phyloP scores from a whole-genome alignment of 768 basidiomycete genomes.

The Tulasnella sp. region DNA sequence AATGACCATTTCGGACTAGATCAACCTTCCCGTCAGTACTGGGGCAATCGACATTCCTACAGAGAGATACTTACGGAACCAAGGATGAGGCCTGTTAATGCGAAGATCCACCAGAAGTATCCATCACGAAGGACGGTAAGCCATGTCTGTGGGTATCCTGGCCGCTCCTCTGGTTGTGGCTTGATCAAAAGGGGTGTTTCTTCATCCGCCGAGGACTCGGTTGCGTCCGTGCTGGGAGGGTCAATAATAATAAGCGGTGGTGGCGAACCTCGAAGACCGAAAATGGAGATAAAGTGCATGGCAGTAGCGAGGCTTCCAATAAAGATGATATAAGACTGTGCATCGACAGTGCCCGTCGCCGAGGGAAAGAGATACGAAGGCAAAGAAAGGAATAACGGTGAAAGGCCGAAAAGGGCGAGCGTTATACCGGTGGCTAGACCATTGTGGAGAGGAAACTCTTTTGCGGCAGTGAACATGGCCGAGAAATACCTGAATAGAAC shows the following conservation, averaged over 20 bases:
- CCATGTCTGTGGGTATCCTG: constrained; percentile 30
- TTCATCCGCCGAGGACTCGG: constrained; percentile 25
- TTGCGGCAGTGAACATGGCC: constrained; percentile 73
- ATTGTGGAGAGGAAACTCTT: constrained; percentile 45
- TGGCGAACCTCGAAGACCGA: constrained; percentile 19
- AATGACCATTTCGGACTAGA: constrained; percentile 51
- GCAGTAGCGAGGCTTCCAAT: constrained; percentile 13
- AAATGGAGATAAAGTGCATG: constrained; percentile 23
- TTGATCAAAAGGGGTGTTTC: constrained; percentile 34
- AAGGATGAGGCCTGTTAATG: constrained; percentile 58
- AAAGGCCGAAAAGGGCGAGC: constrained; percentile 79
- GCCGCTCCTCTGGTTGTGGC: constrained; percentile 21
- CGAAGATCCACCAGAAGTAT: constrained; percentile 66
- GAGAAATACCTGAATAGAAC: constrained; percentile 62
- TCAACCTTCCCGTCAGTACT: neutral
- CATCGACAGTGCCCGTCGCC: constrained; percentile 44
- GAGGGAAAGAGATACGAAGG: constrained; percentile 36
- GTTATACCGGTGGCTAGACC: constrained; percentile 44
- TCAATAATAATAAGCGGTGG: constrained; percentile 23
- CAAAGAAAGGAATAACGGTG: constrained; percentile 71
- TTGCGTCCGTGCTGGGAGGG: neutral
- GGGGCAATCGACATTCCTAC: neutral
- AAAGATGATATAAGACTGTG: constrained; percentile 34
- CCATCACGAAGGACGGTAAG: constrained; percentile 52
- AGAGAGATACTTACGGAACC: constrained; percentile 61